Evolutionary conservation across 768 basidiomycete genomes (phyloP), one percentile per base, ranked within the genome.

Genomic region (Termitomyces sp.): DNA sequence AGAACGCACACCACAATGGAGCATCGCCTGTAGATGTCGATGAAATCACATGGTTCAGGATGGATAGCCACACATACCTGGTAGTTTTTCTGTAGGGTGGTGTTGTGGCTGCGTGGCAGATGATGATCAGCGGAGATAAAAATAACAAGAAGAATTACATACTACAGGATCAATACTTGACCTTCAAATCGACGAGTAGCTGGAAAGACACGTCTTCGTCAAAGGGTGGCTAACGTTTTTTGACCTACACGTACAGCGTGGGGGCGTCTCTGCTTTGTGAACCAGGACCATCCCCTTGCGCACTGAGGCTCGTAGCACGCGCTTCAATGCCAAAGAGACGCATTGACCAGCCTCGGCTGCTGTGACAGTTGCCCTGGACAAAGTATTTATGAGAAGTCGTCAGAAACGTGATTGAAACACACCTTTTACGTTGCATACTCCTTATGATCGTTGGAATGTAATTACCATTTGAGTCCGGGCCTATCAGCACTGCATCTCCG

Each of bases 241-340:
- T 33, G 44, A 43, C n/a, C 32, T 46, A 54, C 33, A 60, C 73
- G 54, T 64, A 89, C 90, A 89, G 77, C 81, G 82, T 4, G 94
- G 94, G 28, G 84, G 87, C 7, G 73, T 73, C 12, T 96, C 94
- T 2, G 85, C 81, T 70, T 87, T 92, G 57, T 85, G 84, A 0
- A 94, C 86, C 45, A 98, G 75, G 3, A 97, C 92, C 95, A 96
- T 95, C 13, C 95, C 96, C 72, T 98, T 98, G 58, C 96, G 78
- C 9, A 98, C 85, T 22, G 86, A 83, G 8, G 85, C 81, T 54
- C 92, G 77, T 55, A 88, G 80, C 58, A 97, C 87, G 46, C 92
- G 82, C 76, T 98, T 99, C 30, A 99, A 73, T 4, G 96, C 97
- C 54, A 97, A 77, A 8, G 92, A 91, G 20, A 99, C 94, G 51